phyloP scores from a whole-genome alignment of 75 land plant species.

The Sequoia sempervirens region DNA sequence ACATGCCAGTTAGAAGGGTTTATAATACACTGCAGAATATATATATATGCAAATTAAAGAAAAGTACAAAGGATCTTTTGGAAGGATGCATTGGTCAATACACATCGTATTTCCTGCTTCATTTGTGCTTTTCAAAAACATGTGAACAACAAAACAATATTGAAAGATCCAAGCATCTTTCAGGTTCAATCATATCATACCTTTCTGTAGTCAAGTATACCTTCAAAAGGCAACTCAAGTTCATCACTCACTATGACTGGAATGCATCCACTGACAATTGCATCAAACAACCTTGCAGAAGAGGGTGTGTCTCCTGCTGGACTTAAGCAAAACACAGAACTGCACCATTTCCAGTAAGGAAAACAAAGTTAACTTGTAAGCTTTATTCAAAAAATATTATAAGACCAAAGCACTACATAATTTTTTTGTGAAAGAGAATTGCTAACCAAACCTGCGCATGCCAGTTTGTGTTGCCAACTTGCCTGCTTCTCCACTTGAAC shows the following conservation, averaged over 20 bases:
- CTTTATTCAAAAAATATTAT: background rate
- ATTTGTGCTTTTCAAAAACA: background rate
- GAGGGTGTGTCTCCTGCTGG: slow-evolving; percentile 99
- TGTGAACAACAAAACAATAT: background rate
- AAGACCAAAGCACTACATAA: background rate
- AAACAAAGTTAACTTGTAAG: slow-evolving; percentile 6
- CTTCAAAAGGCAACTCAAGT: slow-evolving; percentile 95
- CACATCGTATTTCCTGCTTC: background rate
- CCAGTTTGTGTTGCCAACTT: slow-evolving; percentile 77
- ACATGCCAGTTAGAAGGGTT: background rate
- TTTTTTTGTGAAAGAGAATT: background rate
- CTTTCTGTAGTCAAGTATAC: slow-evolving; percentile 81
- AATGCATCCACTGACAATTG: slow-evolving; percentile 95
- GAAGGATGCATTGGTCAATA: slow-evolving; percentile 5
- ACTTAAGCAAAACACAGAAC: slow-evolving; percentile 82
- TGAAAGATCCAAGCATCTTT: background rate
- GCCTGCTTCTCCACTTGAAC: slow-evolving; percentile 74
- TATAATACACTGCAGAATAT: background rate
- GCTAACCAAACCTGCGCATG: slow-evolving; percentile 72
- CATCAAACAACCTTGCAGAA: slow-evolving; percentile 93
- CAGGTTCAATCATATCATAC: slow-evolving; percentile 18
- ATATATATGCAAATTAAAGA: background rate
- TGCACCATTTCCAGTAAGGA: slow-evolving; percentile 13
- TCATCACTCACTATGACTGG: slow-evolving; percentile 97
- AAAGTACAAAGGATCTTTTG: background rate